These are phyloP conservation scores for Arabidopsis suecica DNA, from an alignment of 345 rosid genomes.

Conservation along the genomic window DNA sequence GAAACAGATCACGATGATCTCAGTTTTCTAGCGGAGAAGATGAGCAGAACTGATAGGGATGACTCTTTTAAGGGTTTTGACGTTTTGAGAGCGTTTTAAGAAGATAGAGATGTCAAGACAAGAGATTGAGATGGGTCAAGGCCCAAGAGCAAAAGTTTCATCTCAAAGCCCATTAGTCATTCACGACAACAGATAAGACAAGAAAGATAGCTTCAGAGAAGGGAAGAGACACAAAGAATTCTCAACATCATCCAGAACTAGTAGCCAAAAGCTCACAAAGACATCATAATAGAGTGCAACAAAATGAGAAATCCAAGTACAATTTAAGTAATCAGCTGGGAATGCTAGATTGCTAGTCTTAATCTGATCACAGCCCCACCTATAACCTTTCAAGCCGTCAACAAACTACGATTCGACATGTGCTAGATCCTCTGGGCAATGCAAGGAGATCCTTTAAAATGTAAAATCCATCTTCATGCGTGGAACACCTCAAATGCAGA, in stretches of 20 bases:
- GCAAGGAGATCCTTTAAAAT: constrained; percentile 30
- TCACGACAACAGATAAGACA: too few relatives aligned
- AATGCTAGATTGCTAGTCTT: background rate
- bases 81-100: too few relatives aligned
- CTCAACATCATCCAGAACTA: background rate
- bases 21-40: too few relatives aligned
- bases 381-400: constrained; percentile 2
- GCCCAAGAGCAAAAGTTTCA: too few relatives aligned
- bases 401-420: background rate
- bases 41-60: too few relatives aligned
- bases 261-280: background rate
- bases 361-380: background rate
- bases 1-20: too few relatives aligned
- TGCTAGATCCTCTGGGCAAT: constrained; percentile 26
- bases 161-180: too few relatives aligned
- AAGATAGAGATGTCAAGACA: too few relatives aligned
- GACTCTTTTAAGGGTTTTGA: too few relatives aligned
- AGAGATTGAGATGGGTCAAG: too few relatives aligned
- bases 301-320: background rate
- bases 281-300: background rate
- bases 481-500: background rate
- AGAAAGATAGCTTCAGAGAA: background rate
- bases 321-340: background rate
- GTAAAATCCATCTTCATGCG: background rate
- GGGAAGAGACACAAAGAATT: background rate